phyloP scores from a whole-genome alignment of 257 asterid genomes.

The Asclepias syriaca region DNA sequence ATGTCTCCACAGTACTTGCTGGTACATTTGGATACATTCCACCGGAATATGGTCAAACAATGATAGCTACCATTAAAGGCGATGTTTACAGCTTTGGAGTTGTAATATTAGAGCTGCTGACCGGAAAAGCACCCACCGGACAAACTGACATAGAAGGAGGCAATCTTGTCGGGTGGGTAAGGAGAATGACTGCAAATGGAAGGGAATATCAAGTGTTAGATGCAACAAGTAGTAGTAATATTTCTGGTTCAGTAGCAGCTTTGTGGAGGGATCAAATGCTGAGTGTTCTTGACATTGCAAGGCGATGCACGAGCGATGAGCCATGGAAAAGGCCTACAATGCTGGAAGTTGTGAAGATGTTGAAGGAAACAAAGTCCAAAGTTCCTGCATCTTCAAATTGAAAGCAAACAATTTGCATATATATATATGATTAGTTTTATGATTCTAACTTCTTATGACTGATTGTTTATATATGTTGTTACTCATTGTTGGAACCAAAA shows the following conservation, averaged over 20 bases:
- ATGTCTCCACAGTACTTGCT: conserved; percentile 65
- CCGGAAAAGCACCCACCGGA: conserved; percentile 64
- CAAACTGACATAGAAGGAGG: conserved; percentile 82
- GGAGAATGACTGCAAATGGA: conserved; percentile 52
- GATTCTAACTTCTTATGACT: no score
- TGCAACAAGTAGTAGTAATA: not conserved
- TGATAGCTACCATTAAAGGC: conserved; percentile 74
- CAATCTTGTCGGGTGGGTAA: conserved; percentile 84
- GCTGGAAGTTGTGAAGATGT: conserved; percentile 48
- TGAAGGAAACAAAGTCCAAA: not conserved
- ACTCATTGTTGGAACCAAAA: no score
- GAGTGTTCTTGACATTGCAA: conserved; percentile 51
- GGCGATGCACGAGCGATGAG: conserved; percentile 62
- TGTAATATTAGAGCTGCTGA: conserved; percentile 72
- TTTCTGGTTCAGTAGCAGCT: conserved; percentile 10
- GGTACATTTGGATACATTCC: conserved; percentile 85
- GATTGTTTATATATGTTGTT: no score
- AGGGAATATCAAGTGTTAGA: conserved; percentile 41
- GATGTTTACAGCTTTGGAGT: conserved; percentile 87
- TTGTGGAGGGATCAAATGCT: conserved; percentile 45
- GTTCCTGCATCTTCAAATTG: no score
- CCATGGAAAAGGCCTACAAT: conserved; percentile 72
- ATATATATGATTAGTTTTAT: no score
- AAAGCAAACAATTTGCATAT: no score
- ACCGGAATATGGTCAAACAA: conserved; percentile 76